Base-by-base conservation (phyloP, 2,329 filamentous ascomycete species). In the Pseudogymnoascus destructans region DNA sequence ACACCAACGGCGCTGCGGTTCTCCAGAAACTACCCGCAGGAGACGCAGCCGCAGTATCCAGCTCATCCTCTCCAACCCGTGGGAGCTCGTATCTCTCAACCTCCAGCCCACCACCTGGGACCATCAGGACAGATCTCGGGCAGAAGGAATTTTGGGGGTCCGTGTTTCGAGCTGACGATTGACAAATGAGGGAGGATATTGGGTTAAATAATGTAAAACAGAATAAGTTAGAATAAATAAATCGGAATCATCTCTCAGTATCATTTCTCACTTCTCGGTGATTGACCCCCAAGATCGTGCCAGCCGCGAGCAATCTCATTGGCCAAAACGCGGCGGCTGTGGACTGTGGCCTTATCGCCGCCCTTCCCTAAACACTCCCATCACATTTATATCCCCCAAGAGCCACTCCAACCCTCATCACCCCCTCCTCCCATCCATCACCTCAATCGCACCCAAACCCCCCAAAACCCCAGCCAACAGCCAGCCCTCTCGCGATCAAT, bases 31-130 rank as follows among this genome's bases (percentile, higher is more conserved):
- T 69, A 55, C 63, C 67, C 56, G 59, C 61, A 5, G 66, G 58
- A 52, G 61, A 67, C 55, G 54, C 63, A 2, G 60, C 62, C n/a
- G 65, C 68, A 27, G 59, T 68, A 3, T 62, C 65, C 10, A n/a
- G n/a, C n/a, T n/a, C n/a, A 66, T 66, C 19, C 71, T 70, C 49
- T 63, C 72, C n/a, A 64, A 71, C 54, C 72, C 73, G 1, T 68
- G 71, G 57, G 58, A 64, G 11, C 61, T 67, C 1, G 65, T 64
- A 1, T 58, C 63, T 17, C 61, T 66, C 27, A 61, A 71, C 42
- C 67, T 72, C 17, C 61, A 61, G 52, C 67, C 70, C 0, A 72
- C 70, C 3, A 64, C 64, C 3, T 15, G 23, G 42, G 7, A 49
- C 42, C 3, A 27, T 49, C 13, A 10, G 21, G 42, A 49, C 0